Evolutionary conservation across 352 stramenopile genomes (phyloP), one percentile per base, ranked within the genome.

Genomic region (Globisporangium spiculum): DNA sequence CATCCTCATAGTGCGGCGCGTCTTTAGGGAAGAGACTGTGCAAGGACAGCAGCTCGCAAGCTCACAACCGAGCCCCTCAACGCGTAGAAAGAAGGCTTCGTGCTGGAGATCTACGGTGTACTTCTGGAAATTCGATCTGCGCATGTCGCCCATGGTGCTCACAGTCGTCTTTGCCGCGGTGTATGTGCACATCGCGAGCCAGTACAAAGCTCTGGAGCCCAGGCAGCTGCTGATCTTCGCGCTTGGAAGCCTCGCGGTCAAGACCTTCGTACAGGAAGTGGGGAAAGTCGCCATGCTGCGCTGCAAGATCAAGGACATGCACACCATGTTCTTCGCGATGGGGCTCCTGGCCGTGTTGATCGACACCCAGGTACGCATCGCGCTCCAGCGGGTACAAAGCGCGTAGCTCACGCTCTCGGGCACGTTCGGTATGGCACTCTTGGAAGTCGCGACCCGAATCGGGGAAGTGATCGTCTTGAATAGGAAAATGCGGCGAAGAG

Each of bases 261-360:
- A 68, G 63, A 16, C 26, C 4, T 10, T 67, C 2, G 59, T 48
- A 9, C 60, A 74, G 60, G 53, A 71, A 53, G n/a, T 60, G 12
- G 48, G 48, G 14, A 71, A 66, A 30, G n/a, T 59, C 30, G 41
- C 0, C n/a, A 60, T 65, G 8, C 58, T 71, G 65, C 32, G 26
- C n/a, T 10, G 34, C 32, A 60, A 30, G 22, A 36, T 62, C 27
- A 60, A 59, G 4, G 60, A 71, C 41, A 34, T 67, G 22, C 55
- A 52, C 32, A 65, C 24, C 16, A 74, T 71, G 53, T 70, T 71
- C 26, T 50, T 66, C 16, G 48, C 63, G 8, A 30, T 71, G 7
- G 66, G 60, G 3, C 60, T 73, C 8, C 62, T 66, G 16, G 73
- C 70, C 1, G 67, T 72, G 34, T 50, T 75, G n/a, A 67, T 75